Evolutionary conservation across 768 basidiomycete species (phyloP).

Genomic region (Leucosporidium yakuticum): DNA sequence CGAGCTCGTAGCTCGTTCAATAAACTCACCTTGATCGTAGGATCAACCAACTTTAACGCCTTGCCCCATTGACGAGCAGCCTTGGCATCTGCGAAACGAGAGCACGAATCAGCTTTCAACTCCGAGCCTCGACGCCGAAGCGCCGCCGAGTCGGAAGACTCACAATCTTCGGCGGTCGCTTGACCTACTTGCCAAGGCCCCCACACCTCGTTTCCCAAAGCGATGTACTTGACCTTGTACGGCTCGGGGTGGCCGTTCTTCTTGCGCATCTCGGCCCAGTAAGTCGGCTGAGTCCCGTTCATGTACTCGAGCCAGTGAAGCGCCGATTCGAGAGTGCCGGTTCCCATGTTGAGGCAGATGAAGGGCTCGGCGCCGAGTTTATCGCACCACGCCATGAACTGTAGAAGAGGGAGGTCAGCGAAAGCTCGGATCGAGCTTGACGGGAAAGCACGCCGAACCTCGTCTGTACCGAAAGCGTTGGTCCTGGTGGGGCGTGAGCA

Average conservation of each 20-base stretch:
- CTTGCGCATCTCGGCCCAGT: constrained; percentile 57
- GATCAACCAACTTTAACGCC: constrained; percentile 56
- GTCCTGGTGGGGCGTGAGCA: not conserved
- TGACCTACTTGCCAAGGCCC: constrained; percentile 41
- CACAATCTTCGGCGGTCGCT: not conserved
- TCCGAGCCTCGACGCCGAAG: not conserved
- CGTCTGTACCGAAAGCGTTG: not conserved
- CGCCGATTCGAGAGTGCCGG: constrained; percentile 58
- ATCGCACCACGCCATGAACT: constrained; percentile 57
- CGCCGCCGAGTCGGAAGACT: not conserved
- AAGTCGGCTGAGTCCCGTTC: constrained; percentile 49
- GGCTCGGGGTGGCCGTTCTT: constrained; percentile 56
- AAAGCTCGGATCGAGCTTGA: too few species aligned
- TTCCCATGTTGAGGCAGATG: constrained; percentile 61
- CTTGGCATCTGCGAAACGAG: constrained; percentile 51
- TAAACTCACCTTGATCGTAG: constrained; percentile 45
- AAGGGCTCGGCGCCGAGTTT: constrained; percentile 54
- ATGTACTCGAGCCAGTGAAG: constrained; percentile 61
- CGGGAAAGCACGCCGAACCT: not conserved
- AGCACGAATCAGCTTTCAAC: not conserved
- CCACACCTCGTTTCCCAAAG: constrained; percentile 56
- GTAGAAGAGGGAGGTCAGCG: constrained; percentile 34
- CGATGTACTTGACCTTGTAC: constrained; percentile 51
- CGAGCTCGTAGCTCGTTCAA: too few species aligned
- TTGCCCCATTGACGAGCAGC: constrained; percentile 60